phyloP scores from a whole-genome alignment of 1,284 basidiomycete genomes.

The Ceratobasidium sp. region DNA sequence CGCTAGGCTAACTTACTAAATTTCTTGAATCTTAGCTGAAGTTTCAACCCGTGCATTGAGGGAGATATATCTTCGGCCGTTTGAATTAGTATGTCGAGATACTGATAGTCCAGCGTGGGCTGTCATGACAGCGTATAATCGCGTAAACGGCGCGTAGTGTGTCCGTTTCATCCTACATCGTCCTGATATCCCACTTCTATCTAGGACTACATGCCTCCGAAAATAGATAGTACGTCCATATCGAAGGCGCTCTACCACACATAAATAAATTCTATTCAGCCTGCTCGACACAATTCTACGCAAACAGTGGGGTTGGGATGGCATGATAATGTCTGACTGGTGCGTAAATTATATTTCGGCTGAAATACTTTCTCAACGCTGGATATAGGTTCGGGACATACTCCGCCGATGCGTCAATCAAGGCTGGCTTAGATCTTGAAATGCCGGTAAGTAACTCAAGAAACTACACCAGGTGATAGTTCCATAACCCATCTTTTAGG shows the following conservation, averaged over 20 bases:
- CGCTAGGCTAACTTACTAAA: constrained; percentile 43
- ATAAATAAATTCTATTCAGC: constrained; percentile 44
- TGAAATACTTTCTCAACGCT: constrained; percentile 41
- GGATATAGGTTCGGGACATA: constrained; percentile 68
- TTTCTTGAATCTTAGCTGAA: constrained; percentile 59
- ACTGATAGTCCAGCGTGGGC: constrained; percentile 43
- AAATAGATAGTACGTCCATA: constrained; percentile 1
- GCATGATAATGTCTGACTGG: constrained; percentile 75
- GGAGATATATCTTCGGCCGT: constrained; percentile 78
- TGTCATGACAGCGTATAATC: constrained; percentile 47
- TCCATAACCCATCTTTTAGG: constrained; percentile 52
- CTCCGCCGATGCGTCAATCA: constrained; percentile 65
- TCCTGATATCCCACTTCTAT: not conserved
- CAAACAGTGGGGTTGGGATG: constrained; percentile 73
- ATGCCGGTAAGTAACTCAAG: constrained; percentile 59
- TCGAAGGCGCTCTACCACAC: not conserved
- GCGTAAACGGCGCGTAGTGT: not conserved
- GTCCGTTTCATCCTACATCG: too few species aligned
- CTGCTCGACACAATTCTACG: constrained; percentile 69
- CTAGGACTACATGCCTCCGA: constrained; percentile 16
- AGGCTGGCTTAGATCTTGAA: constrained; percentile 70
- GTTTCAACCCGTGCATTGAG: constrained; percentile 71
- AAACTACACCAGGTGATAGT: constrained; percentile 51
- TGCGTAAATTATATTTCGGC: constrained; percentile 47
- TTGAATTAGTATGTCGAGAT: constrained; percentile 50